Conservation (phyloP, 1,139 yeast genomes). For the Taphrina populina region DNA sequence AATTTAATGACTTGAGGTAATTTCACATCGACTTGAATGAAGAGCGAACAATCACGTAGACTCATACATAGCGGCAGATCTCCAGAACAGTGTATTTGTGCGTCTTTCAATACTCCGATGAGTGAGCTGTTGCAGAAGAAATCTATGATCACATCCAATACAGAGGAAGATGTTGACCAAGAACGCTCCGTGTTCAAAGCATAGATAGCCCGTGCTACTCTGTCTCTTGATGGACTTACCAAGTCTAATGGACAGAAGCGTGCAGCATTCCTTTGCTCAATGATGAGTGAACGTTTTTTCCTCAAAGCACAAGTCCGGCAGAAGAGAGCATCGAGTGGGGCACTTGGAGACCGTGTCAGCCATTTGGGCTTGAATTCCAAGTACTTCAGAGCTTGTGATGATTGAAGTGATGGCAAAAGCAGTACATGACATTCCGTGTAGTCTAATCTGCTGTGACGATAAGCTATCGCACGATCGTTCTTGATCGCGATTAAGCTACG, state of each 20-base stretch:
- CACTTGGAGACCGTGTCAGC: conserved; percentile 47
- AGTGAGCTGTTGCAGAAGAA: not conserved
- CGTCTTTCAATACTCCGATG: conserved; percentile 21
- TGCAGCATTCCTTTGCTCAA: conserved; percentile 30
- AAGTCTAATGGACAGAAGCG: conserved; percentile 48
- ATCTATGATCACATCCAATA: not conserved
- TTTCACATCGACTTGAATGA: not conserved
- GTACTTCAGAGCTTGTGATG: not conserved
- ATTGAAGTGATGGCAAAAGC: conserved; percentile 2
- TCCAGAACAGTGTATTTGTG: not conserved
- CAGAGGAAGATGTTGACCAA: not conserved
- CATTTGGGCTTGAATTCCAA: conserved; percentile 53
- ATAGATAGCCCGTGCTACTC: not conserved
- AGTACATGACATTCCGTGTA: not conserved
- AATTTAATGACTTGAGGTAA: not conserved
- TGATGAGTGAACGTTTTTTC: conserved; percentile 39
- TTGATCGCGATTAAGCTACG: not conserved
- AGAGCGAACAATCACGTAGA: conserved; percentile 29
- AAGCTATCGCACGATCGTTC: conserved; percentile 1
- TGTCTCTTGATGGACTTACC: conserved; percentile 35
- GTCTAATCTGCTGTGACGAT: not conserved
- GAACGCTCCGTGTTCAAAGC: not conserved
- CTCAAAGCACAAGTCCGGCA: conserved; percentile 53
- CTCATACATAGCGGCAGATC: conserved; percentile 22
- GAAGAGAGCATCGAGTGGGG: conserved; percentile 43